A percentile compares a stretch with the other conserved stretches of the same genome.
Evolutionary conservation across 768 basidiomycete genomes (phyloP).

Genomic region (Psilocybe cubensis): DNA sequence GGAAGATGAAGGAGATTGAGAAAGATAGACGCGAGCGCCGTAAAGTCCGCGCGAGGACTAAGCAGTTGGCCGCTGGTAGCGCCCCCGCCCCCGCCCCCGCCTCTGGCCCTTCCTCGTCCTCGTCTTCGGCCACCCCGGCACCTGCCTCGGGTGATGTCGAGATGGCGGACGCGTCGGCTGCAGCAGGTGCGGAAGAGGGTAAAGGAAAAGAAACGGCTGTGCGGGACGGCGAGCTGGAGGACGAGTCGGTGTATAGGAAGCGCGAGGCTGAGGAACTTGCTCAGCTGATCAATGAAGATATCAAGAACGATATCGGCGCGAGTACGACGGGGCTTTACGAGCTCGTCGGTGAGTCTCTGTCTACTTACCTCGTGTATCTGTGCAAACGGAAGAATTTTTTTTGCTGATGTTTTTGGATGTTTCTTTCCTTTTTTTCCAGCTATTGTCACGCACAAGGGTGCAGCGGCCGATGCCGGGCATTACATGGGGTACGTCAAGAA

Average conservation of each 20-base stretch:
- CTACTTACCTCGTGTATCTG: neutral
- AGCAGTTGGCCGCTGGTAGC: slow-evolving; percentile 37
- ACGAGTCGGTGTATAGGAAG: slow-evolving; percentile 64
- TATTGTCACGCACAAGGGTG: slow-evolving; percentile 96
- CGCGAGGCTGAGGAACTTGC: slow-evolving; percentile 71
- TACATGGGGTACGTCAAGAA: slow-evolving; percentile 94
- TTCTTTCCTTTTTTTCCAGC: slow-evolving; percentile 45
- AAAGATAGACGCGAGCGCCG: slow-evolving; percentile 83
- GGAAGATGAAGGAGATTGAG: slow-evolving; percentile 77
- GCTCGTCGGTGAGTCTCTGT: slow-evolving; percentile 72
- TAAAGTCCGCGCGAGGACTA: slow-evolving; percentile 80
- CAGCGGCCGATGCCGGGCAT: slow-evolving; percentile 93
- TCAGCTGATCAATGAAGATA: slow-evolving; percentile 60
- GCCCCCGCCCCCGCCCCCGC: slow-evolving; percentile 22
- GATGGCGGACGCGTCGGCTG: slow-evolving; percentile 41
- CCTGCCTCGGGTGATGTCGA: slow-evolving; percentile 53
- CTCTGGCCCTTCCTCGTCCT: slow-evolving; percentile 20
- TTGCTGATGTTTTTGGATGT: no score
- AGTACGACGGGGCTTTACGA: slow-evolving; percentile 89
- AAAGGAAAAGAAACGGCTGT: slow-evolving; percentile 30
- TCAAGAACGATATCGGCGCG: slow-evolving; percentile 71
- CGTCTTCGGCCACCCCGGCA: no score
- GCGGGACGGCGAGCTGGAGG: slow-evolving; percentile 54
- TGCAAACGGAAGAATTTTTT: no score
- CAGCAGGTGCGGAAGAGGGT: slow-evolving; percentile 27